These are phyloP conservation scores for Yamadazyma conglobata DNA, from an alignment of 1,139 yeast genomes.

Conservation along the genomic window DNA sequence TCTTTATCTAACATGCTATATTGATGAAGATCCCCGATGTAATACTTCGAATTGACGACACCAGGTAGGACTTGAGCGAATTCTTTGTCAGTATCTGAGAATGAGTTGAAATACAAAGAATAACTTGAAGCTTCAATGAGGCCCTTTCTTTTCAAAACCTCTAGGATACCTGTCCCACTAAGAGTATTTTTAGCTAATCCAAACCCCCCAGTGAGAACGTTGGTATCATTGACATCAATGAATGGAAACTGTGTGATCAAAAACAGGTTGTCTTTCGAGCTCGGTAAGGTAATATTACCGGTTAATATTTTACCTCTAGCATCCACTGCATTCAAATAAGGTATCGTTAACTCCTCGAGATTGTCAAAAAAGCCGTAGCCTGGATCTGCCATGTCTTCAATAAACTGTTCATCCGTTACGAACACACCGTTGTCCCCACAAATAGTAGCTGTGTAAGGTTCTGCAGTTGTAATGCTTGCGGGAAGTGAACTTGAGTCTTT, in stretches of 20 bases:
- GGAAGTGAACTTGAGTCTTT: conserved; percentile 12
- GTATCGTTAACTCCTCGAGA: conserved; percentile 20
- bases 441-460: conserved; percentile 21
- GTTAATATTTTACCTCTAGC: conserved; percentile 28
- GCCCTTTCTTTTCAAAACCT: conserved; percentile 26
- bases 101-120: conserved; percentile 47
- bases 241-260: conserved; percentile 25
- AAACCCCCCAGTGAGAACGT: conserved; percentile 28
- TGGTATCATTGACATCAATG: conserved; percentile 22
- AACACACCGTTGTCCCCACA: conserved; percentile 31
- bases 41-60: conserved; percentile 48
- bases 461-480: conserved; percentile 16
- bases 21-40: conserved; percentile 41
- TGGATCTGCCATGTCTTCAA: conserved; percentile 8
- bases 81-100: conserved; percentile 9
- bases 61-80: conserved; percentile 48
- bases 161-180: conserved; percentile 41
- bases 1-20: conserved; percentile 42
- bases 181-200: conserved; percentile 50
- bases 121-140: conserved; percentile 48
- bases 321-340: conserved; percentile 25
- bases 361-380: conserved; percentile 14
- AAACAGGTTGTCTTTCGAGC: conserved; percentile 14
- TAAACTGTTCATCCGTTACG: conserved; percentile 9
- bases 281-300: conserved; percentile 20